Evolutionary conservation across 768 basidiomycete species (phyloP).

Genomic region (Daedalea quercina): DNA sequence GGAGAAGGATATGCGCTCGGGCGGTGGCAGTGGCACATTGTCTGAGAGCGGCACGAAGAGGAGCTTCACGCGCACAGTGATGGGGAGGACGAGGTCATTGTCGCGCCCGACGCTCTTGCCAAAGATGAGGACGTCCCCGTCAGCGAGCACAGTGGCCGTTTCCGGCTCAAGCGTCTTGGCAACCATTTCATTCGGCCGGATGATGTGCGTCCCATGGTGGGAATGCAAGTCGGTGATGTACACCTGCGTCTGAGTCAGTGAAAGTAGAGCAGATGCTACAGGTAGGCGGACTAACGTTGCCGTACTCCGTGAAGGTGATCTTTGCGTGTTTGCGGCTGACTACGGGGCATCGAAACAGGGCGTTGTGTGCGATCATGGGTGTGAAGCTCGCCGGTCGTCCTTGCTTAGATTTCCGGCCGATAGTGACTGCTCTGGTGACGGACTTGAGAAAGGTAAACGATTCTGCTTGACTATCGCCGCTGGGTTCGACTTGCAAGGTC

Average conservation of each 20-base stretch:
- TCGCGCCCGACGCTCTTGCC: conserved; percentile 69
- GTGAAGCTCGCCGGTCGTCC: conserved; percentile 30
- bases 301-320: conserved; percentile 64
- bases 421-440: conserved; percentile 44
- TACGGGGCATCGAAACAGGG: conserved; percentile 70
- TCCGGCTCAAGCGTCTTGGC: conserved; percentile 48
- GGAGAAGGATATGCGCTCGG: not conserved
- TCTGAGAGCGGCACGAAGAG: conserved; percentile 24
- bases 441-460: conserved; percentile 46
- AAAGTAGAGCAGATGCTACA: conserved; percentile 12
- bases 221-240: conserved; percentile 66
- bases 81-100: conserved; percentile 52
- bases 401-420: conserved; percentile 60
- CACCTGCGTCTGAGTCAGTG: conserved; percentile 36
- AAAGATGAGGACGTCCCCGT: conserved; percentile 71
- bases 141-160: conserved; percentile 46
- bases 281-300: conserved; percentile 44
- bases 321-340: conserved; percentile 76
- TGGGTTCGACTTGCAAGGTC: conserved; percentile 50
- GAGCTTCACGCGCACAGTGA: conserved; percentile 56
- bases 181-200: conserved; percentile 41
- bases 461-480: conserved; percentile 37
- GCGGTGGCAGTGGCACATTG: conserved; percentile 6
- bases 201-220: conserved; percentile 72
- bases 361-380: conserved; percentile 30